A percentile compares a stretch with the other conserved stretches of the same genome.
Evolutionary conservation across 140 eudicot genomes (phyloP).

Genomic region (Senecio squalidus): DNA sequence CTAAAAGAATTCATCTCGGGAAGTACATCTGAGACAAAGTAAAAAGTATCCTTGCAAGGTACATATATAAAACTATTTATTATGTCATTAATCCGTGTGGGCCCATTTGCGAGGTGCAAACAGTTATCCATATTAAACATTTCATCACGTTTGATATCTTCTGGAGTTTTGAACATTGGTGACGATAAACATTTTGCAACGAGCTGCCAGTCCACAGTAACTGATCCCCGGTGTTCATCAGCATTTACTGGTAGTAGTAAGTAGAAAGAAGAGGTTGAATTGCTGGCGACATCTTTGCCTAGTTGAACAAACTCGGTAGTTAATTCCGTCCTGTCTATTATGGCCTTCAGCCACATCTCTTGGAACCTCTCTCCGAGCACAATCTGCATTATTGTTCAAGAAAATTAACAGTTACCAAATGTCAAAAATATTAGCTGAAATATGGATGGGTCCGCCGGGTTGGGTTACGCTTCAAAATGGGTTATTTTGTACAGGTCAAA

Average conservation of each 20-base stretch:
- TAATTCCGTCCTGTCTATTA: conserved; percentile 67
- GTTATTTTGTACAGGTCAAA: too few relatives aligned
- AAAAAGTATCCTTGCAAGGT: conserved; percentile 70
- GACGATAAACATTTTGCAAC: conserved; percentile 77
- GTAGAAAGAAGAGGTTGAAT: conserved; percentile 50
- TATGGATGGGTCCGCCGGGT: background rate
- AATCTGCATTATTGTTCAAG: conserved; percentile 41
- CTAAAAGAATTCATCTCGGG: conserved; percentile 49
- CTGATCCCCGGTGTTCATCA: conserved; percentile 17
- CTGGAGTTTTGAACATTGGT: conserved; percentile 51
- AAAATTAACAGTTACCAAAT: too few relatives aligned
- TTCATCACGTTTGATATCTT: conserved; percentile 6
- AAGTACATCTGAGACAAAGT: conserved; percentile 62
- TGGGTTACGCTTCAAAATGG: too few relatives aligned
- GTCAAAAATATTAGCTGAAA: too few relatives aligned
- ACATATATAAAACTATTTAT: conserved; percentile 70
- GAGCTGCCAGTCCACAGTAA: conserved; percentile 74
- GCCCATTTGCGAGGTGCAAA: conserved; percentile 72
- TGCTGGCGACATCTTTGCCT: conserved; percentile 33
- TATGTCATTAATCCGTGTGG: conserved; percentile 35
- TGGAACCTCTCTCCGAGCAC: conserved; percentile 62
- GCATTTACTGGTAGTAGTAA: conserved; percentile 63
- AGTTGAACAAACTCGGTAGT: conserved; percentile 43
- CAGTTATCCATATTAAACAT: conserved; percentile 12
- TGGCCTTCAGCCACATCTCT: conserved; percentile 71